phyloP scores from a whole-genome alignment of 106 monocot species.

The Xerophyta viscosa region DNA sequence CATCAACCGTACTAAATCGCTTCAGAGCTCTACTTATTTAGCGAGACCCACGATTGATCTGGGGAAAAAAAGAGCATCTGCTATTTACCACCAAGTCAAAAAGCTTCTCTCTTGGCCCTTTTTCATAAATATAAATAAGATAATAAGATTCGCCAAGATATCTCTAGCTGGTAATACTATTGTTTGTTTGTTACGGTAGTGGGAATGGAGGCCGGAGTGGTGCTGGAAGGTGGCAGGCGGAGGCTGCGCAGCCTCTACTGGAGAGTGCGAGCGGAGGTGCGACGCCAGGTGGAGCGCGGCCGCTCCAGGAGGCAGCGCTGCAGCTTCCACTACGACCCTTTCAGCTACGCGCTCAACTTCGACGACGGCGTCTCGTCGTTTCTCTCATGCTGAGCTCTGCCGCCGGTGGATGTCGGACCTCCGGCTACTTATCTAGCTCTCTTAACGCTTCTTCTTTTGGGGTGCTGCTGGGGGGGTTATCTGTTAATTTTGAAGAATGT shows the following conservation, averaged over 20 bases:
- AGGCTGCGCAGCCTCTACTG: constrained; percentile 6
- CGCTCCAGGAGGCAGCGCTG: background rate
- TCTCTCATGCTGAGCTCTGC: constrained; percentile 1
- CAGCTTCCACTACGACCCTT: constrained; percentile 10
- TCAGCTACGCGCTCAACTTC: constrained; percentile 13
- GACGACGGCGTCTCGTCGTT: constrained; percentile 4
- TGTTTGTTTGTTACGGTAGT: background rate
- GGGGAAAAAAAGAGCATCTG: no score
- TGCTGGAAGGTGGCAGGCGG: constrained; percentile 2
- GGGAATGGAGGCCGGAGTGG: constrained; percentile 2
- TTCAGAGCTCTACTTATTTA: no score
- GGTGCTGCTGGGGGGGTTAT: background rate
- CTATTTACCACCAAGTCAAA: no score
- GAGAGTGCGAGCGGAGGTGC: constrained; percentile 3
- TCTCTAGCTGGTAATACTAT: no score
- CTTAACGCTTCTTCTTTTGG: background rate
- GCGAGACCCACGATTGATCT: no score
- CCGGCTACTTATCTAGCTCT: no score
- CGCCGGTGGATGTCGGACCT: no score
- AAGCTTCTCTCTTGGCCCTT: no score
- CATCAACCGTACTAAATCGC: no score
- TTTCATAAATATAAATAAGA: no score
- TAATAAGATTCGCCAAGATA: no score
- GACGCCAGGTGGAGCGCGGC: background rate
- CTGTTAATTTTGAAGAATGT: constrained; percentile 1